Conservation (phyloP, 768 basidiomycete genomes). For the Leucosporidium creatinivorum region DNA sequence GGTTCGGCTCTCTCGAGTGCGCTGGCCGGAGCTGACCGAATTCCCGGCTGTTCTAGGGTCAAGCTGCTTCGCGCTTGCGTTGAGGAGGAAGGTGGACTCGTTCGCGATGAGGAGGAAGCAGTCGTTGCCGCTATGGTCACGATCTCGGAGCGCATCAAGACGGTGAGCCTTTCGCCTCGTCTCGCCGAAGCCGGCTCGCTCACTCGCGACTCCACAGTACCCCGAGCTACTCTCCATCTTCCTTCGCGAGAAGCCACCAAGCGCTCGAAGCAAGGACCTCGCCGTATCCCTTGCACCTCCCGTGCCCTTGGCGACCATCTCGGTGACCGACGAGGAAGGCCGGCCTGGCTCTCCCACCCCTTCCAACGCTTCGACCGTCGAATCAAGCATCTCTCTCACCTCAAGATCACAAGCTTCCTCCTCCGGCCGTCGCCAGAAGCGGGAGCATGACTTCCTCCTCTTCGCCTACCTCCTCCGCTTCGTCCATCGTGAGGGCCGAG, state of each 20-base stretch:
- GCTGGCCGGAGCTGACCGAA: neutral
- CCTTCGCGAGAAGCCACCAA: conserved; percentile 87
- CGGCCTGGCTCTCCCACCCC: conserved; percentile 51
- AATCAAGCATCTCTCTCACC: conserved; percentile 43
- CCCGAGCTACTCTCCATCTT: conserved; percentile 92
- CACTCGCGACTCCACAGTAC: conserved; percentile 40
- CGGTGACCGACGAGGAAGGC: conserved; percentile 9
- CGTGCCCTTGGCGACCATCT: conserved; percentile 15
- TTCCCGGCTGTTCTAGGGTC: conserved; percentile 39
- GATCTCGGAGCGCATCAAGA: conserved; percentile 82
- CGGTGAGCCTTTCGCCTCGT: conserved; percentile 39
- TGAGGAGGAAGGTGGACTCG: conserved; percentile 57
- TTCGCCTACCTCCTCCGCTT: conserved; percentile 94
- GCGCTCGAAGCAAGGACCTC: conserved; percentile 43
- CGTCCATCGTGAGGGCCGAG: conserved; percentile 85
- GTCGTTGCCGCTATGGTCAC: conserved; percentile 86
- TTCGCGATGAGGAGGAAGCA: conserved; percentile 44
- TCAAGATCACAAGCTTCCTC: conserved; percentile 39
- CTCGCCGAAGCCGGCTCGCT: neutral
- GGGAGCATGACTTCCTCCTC: conserved; percentile 89
- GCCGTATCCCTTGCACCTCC: conserved; percentile 14
- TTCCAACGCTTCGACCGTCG: conserved; percentile 55
- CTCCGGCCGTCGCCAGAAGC: conserved; percentile 48
- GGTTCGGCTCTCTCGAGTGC: neutral
- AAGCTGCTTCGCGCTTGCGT: conserved; percentile 76